Evolutionary conservation across 225 moss, liverwort and hornwort species (phyloP).

Genomic region (Straminergon stramineum): DNA sequence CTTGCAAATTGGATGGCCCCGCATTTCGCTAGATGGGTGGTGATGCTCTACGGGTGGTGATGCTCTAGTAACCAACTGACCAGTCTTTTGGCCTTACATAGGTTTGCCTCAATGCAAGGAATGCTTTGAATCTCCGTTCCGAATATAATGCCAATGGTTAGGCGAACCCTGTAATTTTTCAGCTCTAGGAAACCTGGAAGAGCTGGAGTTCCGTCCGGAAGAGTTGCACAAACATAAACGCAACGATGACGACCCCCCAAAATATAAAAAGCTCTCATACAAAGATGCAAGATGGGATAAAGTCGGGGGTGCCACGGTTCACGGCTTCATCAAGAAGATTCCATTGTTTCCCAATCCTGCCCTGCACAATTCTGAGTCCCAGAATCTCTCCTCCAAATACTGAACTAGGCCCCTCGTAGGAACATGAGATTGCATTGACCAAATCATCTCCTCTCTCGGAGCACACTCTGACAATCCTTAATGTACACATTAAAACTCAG

Average conservation of each 20-base stretch:
- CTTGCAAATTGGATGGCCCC: too few species aligned
- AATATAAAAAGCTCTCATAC: neutral
- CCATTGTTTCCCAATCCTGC: neutral
- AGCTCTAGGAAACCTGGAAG: neutral
- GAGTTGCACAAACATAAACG: neutral
- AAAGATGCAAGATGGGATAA: neutral
- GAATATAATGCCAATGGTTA: neutral
- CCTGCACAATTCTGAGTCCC: neutral
- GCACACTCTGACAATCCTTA: neutral
- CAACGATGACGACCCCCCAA: too few species aligned
- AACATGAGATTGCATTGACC: neutral
- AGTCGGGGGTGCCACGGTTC: neutral
- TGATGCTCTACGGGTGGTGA: too few species aligned
- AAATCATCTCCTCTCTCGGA: neutral
- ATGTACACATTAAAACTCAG: neutral
- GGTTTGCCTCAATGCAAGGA: neutral
- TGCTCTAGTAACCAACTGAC: neutral
- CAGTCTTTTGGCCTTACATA: neutral
- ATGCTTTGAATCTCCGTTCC: neutral
- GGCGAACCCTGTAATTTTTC: neutral
- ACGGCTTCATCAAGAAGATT: neutral
- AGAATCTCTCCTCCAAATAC: neutral
- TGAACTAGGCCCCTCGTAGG: neutral
- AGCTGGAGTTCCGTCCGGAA: neutral
- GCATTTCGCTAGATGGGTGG: too few species aligned